Conservation (phyloP, 2,329 filamentous ascomycete genomes). For the Diplodia sapinea region DNA sequence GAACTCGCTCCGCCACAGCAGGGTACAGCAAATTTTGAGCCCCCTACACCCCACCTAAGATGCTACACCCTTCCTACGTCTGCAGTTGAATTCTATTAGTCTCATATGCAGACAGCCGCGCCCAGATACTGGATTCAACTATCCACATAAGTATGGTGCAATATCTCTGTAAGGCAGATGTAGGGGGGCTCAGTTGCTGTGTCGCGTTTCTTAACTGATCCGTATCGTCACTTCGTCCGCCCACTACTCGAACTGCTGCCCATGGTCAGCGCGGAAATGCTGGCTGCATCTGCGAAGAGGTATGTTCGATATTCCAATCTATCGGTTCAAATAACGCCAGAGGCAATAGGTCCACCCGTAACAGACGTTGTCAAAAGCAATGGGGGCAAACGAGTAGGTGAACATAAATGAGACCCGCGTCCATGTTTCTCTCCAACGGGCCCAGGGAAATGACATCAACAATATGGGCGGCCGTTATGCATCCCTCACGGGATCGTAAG, state of each 20-base stretch:
- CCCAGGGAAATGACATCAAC: not conserved
- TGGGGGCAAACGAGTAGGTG: not conserved
- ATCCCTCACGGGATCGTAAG: constrained; percentile 8
- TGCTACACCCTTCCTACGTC: too few species aligned
- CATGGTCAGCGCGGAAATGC: not conserved
- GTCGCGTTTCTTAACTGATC: not conserved
- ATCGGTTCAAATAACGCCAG: not conserved
- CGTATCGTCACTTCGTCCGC: not conserved
- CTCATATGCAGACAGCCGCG: too few species aligned
- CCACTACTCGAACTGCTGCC: not conserved
- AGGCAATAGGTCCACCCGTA: not conserved
- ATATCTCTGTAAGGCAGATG: too few species aligned
- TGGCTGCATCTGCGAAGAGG: not conserved
- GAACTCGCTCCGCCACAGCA: not conserved
- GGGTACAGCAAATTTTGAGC: too few species aligned
- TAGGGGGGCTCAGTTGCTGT: too few species aligned
- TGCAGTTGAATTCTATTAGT: too few species aligned
- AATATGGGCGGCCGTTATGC: not conserved
- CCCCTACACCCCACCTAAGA: too few species aligned
- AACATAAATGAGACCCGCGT: not conserved
- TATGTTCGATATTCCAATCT: not conserved
- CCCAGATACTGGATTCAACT: too few species aligned
- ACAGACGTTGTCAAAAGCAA: not conserved
- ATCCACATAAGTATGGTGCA: too few species aligned
- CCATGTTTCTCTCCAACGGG: not conserved